Conservation (phyloP, 176 grass and related monocot genomes). For the Urochloa ruziziensis region DNA sequence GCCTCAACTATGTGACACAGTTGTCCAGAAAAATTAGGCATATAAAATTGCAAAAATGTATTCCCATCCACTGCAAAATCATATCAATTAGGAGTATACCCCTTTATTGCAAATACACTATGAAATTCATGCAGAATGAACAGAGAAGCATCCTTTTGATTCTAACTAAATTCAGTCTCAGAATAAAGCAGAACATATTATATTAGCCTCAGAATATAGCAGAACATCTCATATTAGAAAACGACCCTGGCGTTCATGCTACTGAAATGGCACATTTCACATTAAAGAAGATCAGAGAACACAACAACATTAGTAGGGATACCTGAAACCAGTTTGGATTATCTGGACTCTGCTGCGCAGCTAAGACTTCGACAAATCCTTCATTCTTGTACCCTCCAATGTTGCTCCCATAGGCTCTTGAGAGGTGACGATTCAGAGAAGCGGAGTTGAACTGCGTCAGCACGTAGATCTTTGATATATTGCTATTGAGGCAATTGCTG, state of each 20-base stretch:
- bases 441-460: conserved; percentile 97
- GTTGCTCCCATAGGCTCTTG: conserved; percentile 82
- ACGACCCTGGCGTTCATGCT: not conserved
- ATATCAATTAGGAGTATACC: not conserved
- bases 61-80: not conserved
- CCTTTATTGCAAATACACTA: not conserved
- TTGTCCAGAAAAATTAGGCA: not conserved
- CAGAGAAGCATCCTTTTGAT: not conserved
- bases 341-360: conserved; percentile 96
- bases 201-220: not conserved
- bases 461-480: conserved; percentile 93
- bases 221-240: not conserved
- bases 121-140: not conserved
- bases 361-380: conserved; percentile 95
- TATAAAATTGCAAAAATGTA: not conserved
- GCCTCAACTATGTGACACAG: not conserved
- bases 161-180: not conserved
- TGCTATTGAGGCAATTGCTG: conserved; percentile 97
- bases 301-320: conserved; percentile 17
- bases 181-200: not conserved
- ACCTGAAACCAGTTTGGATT: conserved; percentile 99
- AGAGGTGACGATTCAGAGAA: conserved; percentile 92
- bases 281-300: conserved; percentile 10
- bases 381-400: conserved; percentile 92
- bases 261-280: not conserved